A percentile compares a stretch with the other conserved stretches of the same genome.
Evolutionary conservation across 2,329 filamentous ascomycete genomes (phyloP).

Genomic region (Beauveria sp.): DNA sequence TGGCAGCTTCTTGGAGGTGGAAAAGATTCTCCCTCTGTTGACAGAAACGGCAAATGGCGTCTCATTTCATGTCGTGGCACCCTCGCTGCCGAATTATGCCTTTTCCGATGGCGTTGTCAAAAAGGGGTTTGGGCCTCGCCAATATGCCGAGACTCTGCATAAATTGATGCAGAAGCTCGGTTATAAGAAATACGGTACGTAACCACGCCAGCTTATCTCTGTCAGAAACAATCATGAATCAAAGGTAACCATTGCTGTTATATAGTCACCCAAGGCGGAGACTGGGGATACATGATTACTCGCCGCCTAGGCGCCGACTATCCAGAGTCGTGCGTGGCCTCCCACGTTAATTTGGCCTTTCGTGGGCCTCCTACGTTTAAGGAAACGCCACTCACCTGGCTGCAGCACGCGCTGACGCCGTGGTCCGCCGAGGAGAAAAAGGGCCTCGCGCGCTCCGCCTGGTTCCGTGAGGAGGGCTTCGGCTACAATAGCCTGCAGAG

Average conservation of each 20-base stretch:
- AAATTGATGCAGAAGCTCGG: slow-evolving; percentile 62
- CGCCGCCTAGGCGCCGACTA: slow-evolving; percentile 54
- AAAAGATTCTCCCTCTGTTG: slow-evolving; percentile 50
- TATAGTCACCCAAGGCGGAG: slow-evolving; percentile 53
- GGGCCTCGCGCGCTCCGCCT: slow-evolving; percentile 43
- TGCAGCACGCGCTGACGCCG: slow-evolving; percentile 44
- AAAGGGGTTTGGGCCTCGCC: slow-evolving; percentile 23
- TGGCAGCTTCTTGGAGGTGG: slow-evolving; percentile 60
- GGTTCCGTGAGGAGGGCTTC: slow-evolving; percentile 48
- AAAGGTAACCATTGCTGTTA: neutral
- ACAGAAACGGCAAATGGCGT: slow-evolving; percentile 25
- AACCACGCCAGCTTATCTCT: neutral
- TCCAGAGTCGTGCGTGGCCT: slow-evolving; percentile 42
- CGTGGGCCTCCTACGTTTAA: slow-evolving; percentile 40
- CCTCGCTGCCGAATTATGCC: slow-evolving; percentile 48
- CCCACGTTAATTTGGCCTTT: slow-evolving; percentile 52
- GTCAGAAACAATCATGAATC: neutral
- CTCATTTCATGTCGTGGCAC: slow-evolving; percentile 50
- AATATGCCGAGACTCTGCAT: slow-evolving; percentile 50
- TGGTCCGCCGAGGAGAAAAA: slow-evolving; percentile 43
- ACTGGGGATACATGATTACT: slow-evolving; percentile 63
- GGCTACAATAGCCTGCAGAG: slow-evolving; percentile 25
- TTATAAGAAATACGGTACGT: slow-evolving; percentile 33
- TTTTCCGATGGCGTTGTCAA: slow-evolving; percentile 25
- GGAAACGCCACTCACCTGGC: slow-evolving; percentile 46